Base-by-base conservation (phyloP, 768 basidiomycete genomes). In the Mycena capillaripes region DNA sequence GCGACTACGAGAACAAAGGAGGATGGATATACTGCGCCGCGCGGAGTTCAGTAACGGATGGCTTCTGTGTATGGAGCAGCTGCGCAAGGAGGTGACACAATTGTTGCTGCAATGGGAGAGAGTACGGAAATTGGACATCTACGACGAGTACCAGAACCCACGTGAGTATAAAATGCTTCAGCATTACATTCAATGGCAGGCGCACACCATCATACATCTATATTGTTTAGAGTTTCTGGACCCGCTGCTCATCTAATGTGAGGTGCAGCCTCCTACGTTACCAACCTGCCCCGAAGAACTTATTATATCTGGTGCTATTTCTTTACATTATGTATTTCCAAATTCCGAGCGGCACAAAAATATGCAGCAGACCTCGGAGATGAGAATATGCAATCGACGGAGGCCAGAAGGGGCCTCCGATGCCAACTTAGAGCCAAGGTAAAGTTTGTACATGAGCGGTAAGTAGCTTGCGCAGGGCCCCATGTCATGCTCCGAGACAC, bases 401-500 rank as follows among this genome's bases (percentile, higher is more conserved):
- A n/a, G n/a, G n/a, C n/a, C n/a, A n/a, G n/a, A n/a, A n/a, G n/a
- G n/a, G n/a, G n/a, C n/a, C n/a, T n/a, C n/a, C n/a, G n/a, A n/a
- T n/a, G n/a, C n/a, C n/a, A n/a, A 12, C 12, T 36, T 36, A 36
- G 7, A 36, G 6, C 34, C 34, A 42, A 17, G 62, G 62, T 12
- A 64, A 21, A 6, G 32, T 30, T 16, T 19, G 34, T 10, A 64
- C 23, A 52, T 64, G 50, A 2, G 9, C 34, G 1, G 32, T 16
- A 12, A 64, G 19, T 25, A 64, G 2, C 4, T 23, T 14, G 0
- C 62, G 48, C 9, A 38, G 1, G 4, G 23, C 5, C 32, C 32
- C 48, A 64, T 64, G 23, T 76, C 69, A 58, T 21, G 25, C 61
- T 75, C 71, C 2, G 27, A 32, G 17, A 75, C 21, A 3, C 62